Conservation (phyloP, 495 filamentous ascomycete genomes). For the Aspergillus leporis region DNA sequence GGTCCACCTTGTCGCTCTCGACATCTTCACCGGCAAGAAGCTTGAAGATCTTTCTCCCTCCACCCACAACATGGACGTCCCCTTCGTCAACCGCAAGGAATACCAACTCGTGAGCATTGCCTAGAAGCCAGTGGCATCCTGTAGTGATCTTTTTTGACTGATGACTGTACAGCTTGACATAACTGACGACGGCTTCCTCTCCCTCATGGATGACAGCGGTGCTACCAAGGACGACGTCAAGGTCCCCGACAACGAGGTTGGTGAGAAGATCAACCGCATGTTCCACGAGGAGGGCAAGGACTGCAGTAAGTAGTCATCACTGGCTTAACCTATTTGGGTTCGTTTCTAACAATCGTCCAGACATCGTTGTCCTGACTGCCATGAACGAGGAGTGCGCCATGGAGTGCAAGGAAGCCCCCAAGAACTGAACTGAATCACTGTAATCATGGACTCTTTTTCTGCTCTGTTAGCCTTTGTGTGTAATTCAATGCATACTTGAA, state of each 20-base stretch:
- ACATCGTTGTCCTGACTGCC: slow-evolving; percentile 85
- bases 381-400: slow-evolving; percentile 95
- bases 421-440: slow-evolving; percentile 32
- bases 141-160: background rate
- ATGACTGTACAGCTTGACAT: slow-evolving; percentile 67
- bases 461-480: slow-evolving; percentile 38
- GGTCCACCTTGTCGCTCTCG: slow-evolving; percentile 94
- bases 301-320: slow-evolving; percentile 65
- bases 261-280: slow-evolving; percentile 75
- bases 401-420: slow-evolving; percentile 87
- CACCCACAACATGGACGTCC: slow-evolving; percentile 99
- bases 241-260: slow-evolving; percentile 84
- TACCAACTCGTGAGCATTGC: slow-evolving; percentile 80
- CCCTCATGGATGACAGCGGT: slow-evolving; percentile 80
- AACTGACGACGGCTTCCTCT: slow-evolving; percentile 87
- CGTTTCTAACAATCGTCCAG: slow-evolving; percentile 43
- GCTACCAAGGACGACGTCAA: slow-evolving; percentile 92
- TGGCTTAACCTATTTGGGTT: background rate
- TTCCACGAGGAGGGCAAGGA: slow-evolving; percentile 76
- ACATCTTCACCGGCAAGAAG: slow-evolving; percentile 99
- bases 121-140: background rate
- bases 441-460: slow-evolving; percentile 29
- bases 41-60: slow-evolving; percentile 98
- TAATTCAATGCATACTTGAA: slow-evolving; percentile 30
- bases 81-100: slow-evolving; percentile 83